Percentiles rank a stretch among this genome's conserved stretches.
These are phyloP conservation scores for Terfezia boudieri DNA, from an alignment of 495 filamentous ascomycete species.

Conservation along the genomic window DNA sequence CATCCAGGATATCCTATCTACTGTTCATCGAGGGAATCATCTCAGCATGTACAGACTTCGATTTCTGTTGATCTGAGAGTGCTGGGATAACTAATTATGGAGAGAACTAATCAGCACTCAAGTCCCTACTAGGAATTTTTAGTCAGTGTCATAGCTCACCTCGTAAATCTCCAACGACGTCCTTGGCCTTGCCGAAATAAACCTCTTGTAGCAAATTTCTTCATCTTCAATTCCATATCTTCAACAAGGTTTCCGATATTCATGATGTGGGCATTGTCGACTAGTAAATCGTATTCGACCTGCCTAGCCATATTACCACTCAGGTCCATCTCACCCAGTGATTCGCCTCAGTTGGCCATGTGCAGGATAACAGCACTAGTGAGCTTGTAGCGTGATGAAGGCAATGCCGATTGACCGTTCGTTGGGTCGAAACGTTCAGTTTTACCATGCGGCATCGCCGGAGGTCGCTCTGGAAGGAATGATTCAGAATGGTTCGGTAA, in stretches of 20 bases:
- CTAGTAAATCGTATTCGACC: conserved; percentile 69
- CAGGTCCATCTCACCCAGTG: conserved; percentile 75
- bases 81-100: conserved; percentile 37
- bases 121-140: no score
- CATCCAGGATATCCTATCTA: conserved; percentile 3
- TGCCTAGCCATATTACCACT: conserved; percentile 96
- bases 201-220: conserved; percentile 95
- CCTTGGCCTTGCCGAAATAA: conserved; percentile 98
- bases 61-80: conserved; percentile 66
- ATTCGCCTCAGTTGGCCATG: conserved; percentile 44
- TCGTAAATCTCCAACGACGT: conserved; percentile 91
- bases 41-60: conserved; percentile 70
- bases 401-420: no score
- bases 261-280: conserved; percentile 80
- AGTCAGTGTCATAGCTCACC: conserved; percentile 30
- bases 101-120: no score
- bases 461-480: no score
- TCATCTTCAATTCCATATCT: conserved; percentile 99
- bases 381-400: conserved; percentile 89
- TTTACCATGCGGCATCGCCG: no score
- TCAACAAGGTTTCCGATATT: conserved; percentile 87
- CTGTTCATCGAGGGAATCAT: conserved; percentile 55
- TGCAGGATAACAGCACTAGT: conserved; percentile 91
- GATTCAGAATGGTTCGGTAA: no score
- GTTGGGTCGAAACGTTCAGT: no score